Evolutionary conservation across 2,329 filamentous ascomycete genomes (phyloP).

Genomic region (Ceratocystis variospora): DNA sequence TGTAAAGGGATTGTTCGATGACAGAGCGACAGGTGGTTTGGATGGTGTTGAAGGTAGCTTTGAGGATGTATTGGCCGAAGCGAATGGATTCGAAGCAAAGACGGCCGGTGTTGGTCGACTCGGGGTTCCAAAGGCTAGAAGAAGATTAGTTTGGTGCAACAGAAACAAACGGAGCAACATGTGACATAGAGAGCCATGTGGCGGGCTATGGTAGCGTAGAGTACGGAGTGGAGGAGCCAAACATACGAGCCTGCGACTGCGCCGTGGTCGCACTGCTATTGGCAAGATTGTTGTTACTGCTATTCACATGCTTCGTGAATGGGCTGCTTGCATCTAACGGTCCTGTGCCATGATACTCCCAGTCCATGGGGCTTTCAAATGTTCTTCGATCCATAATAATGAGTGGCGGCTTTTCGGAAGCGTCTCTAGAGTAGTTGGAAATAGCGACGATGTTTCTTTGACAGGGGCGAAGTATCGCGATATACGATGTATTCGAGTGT

Average conservation of each 20-base stretch:
- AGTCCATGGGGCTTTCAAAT: constrained; percentile 51
- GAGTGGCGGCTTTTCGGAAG: too few relatives aligned
- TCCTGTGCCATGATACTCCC: constrained; percentile 46
- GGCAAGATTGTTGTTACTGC: constrained; percentile 23
- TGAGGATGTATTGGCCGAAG: constrained; percentile 22
- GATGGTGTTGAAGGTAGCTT: constrained; percentile 27
- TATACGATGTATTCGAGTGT: too few relatives aligned
- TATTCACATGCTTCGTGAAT: constrained; percentile 30
- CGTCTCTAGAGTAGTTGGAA: not conserved
- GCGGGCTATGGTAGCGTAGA: not conserved
- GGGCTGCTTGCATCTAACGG: constrained; percentile 49
- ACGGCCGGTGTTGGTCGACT: constrained; percentile 19
- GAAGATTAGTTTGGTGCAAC: too few relatives aligned
- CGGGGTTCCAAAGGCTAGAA: not conserved
- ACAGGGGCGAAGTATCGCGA: too few relatives aligned
- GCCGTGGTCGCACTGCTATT: not conserved
- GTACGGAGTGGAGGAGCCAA: not conserved
- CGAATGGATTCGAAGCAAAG: constrained; percentile 28
- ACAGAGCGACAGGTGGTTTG: constrained; percentile 28
- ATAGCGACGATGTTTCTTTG: not conserved
- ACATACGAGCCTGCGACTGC: constrained; percentile 1
- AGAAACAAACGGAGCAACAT: too few relatives aligned
- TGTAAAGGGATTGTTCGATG: not conserved
- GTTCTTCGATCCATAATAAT: constrained; percentile 39
- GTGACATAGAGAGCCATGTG: not conserved